Evolutionary conservation across 179 eudicot species (phyloP).

Genomic region (Silene coronaria): DNA sequence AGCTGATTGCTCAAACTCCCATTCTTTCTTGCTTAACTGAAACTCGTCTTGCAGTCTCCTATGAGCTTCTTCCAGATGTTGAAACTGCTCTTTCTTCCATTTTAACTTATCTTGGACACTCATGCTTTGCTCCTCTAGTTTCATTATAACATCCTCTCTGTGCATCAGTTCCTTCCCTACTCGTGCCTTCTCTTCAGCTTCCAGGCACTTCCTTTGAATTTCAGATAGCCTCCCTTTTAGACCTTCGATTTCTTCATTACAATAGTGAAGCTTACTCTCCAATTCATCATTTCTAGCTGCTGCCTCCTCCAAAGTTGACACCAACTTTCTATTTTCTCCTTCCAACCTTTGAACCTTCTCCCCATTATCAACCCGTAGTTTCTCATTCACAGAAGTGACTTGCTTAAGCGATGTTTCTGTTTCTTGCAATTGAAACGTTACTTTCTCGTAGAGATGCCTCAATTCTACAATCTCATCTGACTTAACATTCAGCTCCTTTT

Average conservation of each 20-base stretch:
- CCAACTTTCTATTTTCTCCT: conserved; percentile 53
- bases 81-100: conserved; percentile 95
- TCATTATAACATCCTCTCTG: conserved; percentile 57
- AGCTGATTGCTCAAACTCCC: conserved; percentile 60
- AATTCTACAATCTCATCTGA: conserved; percentile 40
- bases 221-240: conserved; percentile 46
- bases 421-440: conserved; percentile 36
- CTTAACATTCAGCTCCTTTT: conserved; percentile 49
- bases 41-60: conserved; percentile 51
- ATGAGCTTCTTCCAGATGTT: conserved; percentile 88
- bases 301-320: conserved; percentile 55
- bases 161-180: conserved; percentile 46
- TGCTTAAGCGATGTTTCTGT: conserved; percentile 53
- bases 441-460: conserved; percentile 34
- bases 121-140: conserved; percentile 60
- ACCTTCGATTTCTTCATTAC: conserved; percentile 49
- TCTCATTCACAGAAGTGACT: conserved; percentile 48
- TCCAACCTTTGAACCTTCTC: conserved; percentile 57
- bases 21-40: conserved; percentile 51
- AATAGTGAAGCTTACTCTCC: conserved; percentile 43
- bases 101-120: conserved; percentile 67
- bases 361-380: conserved; percentile 42
- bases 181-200: conserved; percentile 45
- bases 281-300: conserved; percentile 36
- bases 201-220: conserved; percentile 52